phyloP scores from a whole-genome alignment of 495 filamentous ascomycete species.

The Sordaria brevicollis region DNA sequence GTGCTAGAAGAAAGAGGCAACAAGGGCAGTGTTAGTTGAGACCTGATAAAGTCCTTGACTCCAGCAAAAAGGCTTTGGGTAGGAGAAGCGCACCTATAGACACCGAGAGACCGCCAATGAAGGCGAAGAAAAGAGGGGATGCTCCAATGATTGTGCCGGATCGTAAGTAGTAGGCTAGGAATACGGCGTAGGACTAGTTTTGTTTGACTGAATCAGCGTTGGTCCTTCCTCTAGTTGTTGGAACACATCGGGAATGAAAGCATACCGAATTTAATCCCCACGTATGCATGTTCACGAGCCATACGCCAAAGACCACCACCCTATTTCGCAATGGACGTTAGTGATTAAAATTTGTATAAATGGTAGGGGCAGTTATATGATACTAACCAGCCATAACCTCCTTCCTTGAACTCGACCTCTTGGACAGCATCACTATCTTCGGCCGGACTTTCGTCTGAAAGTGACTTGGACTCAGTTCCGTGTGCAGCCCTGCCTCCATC shows the following conservation, averaged over 20 bases:
- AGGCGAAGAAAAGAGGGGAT: slow-evolving; percentile 53
- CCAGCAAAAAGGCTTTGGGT: neutral
- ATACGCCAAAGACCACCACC: slow-evolving; percentile 42
- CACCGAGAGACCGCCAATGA: slow-evolving; percentile 62
- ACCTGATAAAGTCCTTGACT: slow-evolving; percentile 14
- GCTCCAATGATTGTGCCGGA: slow-evolving; percentile 46
- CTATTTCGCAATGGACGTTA: slow-evolving; percentile 9
- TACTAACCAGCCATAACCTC: slow-evolving; percentile 37
- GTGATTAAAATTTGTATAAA: neutral
- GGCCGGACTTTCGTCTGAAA: slow-evolving; percentile 7
- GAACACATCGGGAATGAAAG: neutral
- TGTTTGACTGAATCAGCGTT: neutral
- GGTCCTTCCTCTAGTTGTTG: neutral
- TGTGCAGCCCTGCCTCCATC: neutral
- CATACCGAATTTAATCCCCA: slow-evolving; percentile 51
- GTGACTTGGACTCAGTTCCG: neutral
- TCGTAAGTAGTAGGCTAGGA: slow-evolving; percentile 59
- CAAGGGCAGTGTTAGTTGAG: slow-evolving; percentile 32
- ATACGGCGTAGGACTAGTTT: slow-evolving; percentile 53
- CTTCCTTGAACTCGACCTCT: slow-evolving; percentile 30
- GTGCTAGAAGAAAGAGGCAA: slow-evolving; percentile 36
- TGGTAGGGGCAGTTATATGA: neutral
- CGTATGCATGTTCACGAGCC: slow-evolving; percentile 45
- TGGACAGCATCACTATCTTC: slow-evolving; percentile 12
- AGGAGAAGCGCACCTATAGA: slow-evolving; percentile 30